Percentiles rank a stretch among this genome's conserved stretches.
phyloP scores from a whole-genome alignment of 768 basidiomycete species.

The Rhizopogon vulgaris region DNA sequence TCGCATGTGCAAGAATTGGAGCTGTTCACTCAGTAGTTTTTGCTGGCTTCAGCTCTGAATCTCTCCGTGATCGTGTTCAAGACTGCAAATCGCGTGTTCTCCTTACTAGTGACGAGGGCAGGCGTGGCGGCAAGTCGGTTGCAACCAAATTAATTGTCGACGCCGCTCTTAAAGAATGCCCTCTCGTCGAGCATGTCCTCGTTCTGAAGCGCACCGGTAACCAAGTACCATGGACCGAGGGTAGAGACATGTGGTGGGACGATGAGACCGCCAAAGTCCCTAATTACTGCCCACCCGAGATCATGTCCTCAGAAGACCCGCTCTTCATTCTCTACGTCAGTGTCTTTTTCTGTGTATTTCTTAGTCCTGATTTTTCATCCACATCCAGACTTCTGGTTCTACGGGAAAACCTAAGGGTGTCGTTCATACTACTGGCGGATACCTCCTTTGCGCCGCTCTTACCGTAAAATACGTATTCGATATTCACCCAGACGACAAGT shows the following conservation, averaged over 20 bases:
- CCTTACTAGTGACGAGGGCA: slow-evolving; percentile 93
- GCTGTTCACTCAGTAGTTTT: slow-evolving; percentile 97
- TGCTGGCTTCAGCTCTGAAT: slow-evolving; percentile 94
- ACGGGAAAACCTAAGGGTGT: slow-evolving; percentile 98
- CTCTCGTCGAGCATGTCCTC: slow-evolving; percentile 83
- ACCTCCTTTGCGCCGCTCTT: slow-evolving; percentile 85
- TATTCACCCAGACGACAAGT: slow-evolving; percentile 91
- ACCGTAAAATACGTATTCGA: slow-evolving; percentile 98
- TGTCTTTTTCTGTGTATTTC: slow-evolving; percentile 8
- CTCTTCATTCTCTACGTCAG: slow-evolving; percentile 97
- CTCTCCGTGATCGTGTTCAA: slow-evolving; percentile 83
- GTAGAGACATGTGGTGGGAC: slow-evolving; percentile 95
- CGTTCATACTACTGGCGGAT: slow-evolving; percentile 84
- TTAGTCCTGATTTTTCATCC: slow-evolving; percentile 4
- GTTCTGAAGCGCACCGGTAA: slow-evolving; percentile 87
- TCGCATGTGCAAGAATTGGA: slow-evolving; percentile 95
- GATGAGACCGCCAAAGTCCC: slow-evolving; percentile 83
- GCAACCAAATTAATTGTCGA: slow-evolving; percentile 94
- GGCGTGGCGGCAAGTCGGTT: slow-evolving; percentile 90
- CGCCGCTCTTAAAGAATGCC: slow-evolving; percentile 79
- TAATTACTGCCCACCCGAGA: slow-evolving; percentile 80
- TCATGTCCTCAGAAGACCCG: slow-evolving; percentile 92
- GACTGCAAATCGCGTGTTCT: slow-evolving; percentile 90
- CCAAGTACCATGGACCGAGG: slow-evolving; percentile 71
- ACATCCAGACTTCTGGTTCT: slow-evolving; percentile 77